Evolutionary conservation across 225 moss, liverwort and hornwort genomes (phyloP).

Genomic region (Marchantia polymorpha): DNA sequence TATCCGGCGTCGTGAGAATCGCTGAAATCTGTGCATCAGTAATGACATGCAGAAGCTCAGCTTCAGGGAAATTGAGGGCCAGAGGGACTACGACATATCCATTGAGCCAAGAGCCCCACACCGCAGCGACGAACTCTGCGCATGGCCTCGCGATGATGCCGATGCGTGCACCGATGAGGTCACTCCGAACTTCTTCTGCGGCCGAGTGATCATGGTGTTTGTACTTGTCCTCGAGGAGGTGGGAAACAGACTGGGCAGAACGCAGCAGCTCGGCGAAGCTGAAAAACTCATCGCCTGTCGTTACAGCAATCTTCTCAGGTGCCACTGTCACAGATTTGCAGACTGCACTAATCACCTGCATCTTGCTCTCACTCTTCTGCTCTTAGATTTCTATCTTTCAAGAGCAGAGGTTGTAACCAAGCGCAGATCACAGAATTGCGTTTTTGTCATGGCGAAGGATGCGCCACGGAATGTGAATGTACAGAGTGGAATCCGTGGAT

Average conservation of each 20-base stretch:
- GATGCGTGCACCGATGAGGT: slow-evolving; percentile 46
- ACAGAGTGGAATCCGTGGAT: background rate
- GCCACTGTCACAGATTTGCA: slow-evolving; percentile 22
- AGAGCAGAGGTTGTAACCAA: background rate
- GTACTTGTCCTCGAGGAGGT: slow-evolving; percentile 1
- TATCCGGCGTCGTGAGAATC: slow-evolving; percentile 70
- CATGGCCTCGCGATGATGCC: slow-evolving; percentile 82
- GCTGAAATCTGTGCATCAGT: slow-evolving; percentile 75
- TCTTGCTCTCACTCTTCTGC: background rate
- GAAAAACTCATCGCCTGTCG: slow-evolving; percentile 22
- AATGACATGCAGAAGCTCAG: slow-evolving; percentile 82
- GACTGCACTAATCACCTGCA: slow-evolving; percentile 44
- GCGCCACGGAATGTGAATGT: background rate
- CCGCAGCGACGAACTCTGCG: slow-evolving; percentile 73
- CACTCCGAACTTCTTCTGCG: background rate
- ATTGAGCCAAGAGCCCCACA: slow-evolving; percentile 87
- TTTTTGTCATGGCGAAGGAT: background rate
- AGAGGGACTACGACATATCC: slow-evolving; percentile 82
- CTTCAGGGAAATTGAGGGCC: slow-evolving; percentile 72
- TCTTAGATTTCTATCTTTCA: background rate
- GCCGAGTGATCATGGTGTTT: background rate
- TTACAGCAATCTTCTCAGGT: slow-evolving; percentile 32
- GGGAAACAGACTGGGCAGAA: slow-evolving; percentile 28
- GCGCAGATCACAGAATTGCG: background rate
- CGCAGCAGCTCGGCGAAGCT: slow-evolving; percentile 38